These are phyloP conservation scores for Geranium rotundifolium DNA, from an alignment of 345 rosid species.

Conservation along the genomic window DNA sequence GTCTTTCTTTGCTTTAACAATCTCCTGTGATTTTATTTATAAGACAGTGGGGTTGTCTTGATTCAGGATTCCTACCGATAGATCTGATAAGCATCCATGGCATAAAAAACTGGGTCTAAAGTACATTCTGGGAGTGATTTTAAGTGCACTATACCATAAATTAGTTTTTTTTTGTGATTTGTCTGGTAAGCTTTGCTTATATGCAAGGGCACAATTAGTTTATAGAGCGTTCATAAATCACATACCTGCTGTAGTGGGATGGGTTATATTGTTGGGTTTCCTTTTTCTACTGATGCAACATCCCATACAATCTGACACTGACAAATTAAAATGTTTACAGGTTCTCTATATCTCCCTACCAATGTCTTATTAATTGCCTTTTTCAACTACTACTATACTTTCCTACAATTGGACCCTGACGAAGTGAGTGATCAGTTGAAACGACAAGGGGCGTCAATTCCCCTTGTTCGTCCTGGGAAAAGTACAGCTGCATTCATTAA, in stretches of 20 bases:
- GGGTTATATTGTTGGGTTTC: background rate
- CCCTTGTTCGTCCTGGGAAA: slow-evolving; percentile 90
- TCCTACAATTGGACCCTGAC: slow-evolving; percentile 93
- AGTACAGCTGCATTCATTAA: slow-evolving; percentile 77
- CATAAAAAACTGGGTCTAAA: too few relatives aligned
- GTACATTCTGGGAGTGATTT: too few relatives aligned
- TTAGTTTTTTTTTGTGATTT: too few relatives aligned
- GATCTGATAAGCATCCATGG: background rate
- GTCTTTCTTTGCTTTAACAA: background rate
- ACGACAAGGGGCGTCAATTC: slow-evolving; percentile 95
- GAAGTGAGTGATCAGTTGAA: slow-evolving; percentile 97
- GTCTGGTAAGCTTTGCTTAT: too few relatives aligned
- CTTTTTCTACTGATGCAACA: background rate
- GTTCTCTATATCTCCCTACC: slow-evolving; percentile 84
- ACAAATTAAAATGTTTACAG: slow-evolving; percentile 26
- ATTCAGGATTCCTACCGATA: too few relatives aligned
- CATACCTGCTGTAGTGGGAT: too few relatives aligned
- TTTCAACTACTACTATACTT: slow-evolving; percentile 97
- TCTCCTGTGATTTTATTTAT: background rate
- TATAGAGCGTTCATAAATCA: too few relatives aligned
- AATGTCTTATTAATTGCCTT: slow-evolving; percentile 87
- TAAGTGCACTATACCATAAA: too few relatives aligned
- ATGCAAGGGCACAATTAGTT: too few relatives aligned
- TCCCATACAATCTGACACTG: too few relatives aligned
- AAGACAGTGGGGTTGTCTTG: background rate